Evolutionary conservation across 768 basidiomycete genomes (phyloP).

Genomic region (Kwoniella botswanensis): DNA sequence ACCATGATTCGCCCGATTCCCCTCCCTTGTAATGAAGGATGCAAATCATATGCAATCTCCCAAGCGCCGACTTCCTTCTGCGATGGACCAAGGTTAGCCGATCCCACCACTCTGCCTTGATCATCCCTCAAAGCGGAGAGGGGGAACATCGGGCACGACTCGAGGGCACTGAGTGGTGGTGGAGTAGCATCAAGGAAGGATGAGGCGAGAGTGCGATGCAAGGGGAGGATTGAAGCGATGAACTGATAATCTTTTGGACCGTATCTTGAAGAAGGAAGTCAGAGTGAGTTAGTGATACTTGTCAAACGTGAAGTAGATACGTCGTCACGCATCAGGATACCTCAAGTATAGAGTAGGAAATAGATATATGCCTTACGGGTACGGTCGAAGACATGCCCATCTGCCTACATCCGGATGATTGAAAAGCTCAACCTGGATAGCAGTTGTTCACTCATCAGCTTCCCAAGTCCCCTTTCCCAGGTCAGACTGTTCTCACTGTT

Average conservation of each 20-base stretch:
- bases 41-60: constrained; percentile 27
- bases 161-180: background rate
- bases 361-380: constrained; percentile 6
- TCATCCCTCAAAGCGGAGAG: constrained; percentile 5
- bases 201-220: background rate
- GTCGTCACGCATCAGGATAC: background rate
- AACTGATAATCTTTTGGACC: background rate
- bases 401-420: constrained; percentile 19
- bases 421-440: constrained; percentile 12
- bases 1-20: constrained; percentile 23
- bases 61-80: constrained; percentile 4
- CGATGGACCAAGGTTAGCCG: background rate
- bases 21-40: constrained; percentile 22
- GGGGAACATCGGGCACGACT: constrained; percentile 2
- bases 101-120: constrained; percentile 10
- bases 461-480: background rate
- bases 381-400: constrained; percentile 17
- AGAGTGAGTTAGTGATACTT: background rate
- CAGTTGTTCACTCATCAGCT: background rate
- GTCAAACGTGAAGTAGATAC: too few relatives aligned
- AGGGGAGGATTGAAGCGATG: constrained; percentile 1
- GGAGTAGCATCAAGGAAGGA: background rate
- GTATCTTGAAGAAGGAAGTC: background rate
- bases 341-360: background rate
- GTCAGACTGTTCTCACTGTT: background rate